Percentiles rank a stretch among this genome's conserved stretches.
Evolutionary conservation across 1,284 basidiomycete species (phyloP).

Genomic region (Abortiporus biennis): DNA sequence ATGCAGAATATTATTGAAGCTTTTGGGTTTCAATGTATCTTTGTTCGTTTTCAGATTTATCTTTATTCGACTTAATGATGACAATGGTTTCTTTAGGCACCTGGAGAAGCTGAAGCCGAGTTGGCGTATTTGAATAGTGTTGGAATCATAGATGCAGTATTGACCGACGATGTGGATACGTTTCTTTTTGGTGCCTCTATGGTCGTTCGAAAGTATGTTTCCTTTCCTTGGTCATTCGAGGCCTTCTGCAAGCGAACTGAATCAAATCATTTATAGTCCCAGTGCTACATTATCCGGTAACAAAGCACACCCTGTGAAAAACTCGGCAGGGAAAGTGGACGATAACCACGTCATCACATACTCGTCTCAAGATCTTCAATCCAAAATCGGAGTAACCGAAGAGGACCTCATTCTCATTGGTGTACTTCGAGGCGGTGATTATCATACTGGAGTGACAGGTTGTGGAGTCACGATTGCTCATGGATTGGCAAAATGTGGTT

Average conservation of each 20-base stretch:
- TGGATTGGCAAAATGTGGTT: constrained; percentile 66
- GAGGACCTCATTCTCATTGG: constrained; percentile 84
- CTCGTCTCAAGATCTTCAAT: constrained; percentile 43
- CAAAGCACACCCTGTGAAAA: constrained; percentile 51
- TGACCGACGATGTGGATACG: constrained; percentile 93
- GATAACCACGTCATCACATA: constrained; percentile 72
- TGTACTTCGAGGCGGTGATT: constrained; percentile 88
- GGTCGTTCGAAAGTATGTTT: constrained; percentile 70
- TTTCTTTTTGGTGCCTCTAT: constrained; percentile 84
- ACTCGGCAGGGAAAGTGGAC: constrained; percentile 63
- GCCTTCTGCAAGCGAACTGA: constrained; percentile 5
- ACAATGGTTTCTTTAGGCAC: constrained; percentile 46
- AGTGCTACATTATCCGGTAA: constrained; percentile 72
- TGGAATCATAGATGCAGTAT: constrained; percentile 82
- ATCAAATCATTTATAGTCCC: constrained; percentile 37
- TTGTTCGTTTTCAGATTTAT: constrained; percentile 39
- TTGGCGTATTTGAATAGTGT: constrained; percentile 81
- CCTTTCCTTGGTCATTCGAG: neutral
- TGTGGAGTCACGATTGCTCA: constrained; percentile 61
- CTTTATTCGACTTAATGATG: neutral
- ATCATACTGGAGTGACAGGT: constrained; percentile 60
- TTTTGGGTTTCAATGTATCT: constrained; percentile 86
- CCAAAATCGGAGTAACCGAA: constrained; percentile 51
- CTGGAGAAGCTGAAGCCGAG: constrained; percentile 96
- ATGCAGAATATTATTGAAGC: constrained; percentile 83